Percentiles rank a stretch among this genome's conserved stretches.
Conservation (phyloP, 345 rosid species). For the Syzygium grande region DNA sequence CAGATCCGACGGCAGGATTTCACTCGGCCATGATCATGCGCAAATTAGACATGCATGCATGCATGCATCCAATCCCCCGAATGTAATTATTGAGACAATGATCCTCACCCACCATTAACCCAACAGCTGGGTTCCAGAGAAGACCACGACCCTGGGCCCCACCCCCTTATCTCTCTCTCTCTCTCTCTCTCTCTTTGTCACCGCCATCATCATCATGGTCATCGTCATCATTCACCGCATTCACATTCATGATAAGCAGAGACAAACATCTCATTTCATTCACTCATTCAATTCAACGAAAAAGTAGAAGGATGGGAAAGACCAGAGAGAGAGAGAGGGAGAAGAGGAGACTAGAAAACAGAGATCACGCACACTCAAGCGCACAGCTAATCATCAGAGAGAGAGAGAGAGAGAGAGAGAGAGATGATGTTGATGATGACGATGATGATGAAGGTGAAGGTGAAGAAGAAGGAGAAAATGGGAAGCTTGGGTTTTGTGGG, state of each 20-base stretch:
- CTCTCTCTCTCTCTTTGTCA: background rate
- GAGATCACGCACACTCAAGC: background rate
- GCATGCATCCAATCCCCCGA: background rate
- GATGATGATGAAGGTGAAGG: background rate
- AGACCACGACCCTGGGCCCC: background rate
- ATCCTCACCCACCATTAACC: background rate
- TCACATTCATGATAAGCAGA: background rate
- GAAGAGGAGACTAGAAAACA: background rate
- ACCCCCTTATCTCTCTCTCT: background rate
- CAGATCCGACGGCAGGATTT: background rate
- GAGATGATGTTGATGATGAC: background rate
- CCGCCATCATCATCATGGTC: background rate
- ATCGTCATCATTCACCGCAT: background rate
- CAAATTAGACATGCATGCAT: background rate
- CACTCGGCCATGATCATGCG: background rate
- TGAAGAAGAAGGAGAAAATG: background rate
- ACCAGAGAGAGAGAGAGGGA: background rate
- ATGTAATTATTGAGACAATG: background rate
- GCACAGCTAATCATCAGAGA: background rate
- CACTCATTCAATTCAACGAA: background rate
- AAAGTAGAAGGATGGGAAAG: background rate
- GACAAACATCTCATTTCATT: background rate
- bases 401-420: background rate
- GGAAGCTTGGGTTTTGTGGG: constrained; percentile 2
- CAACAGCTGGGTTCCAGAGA: constrained; percentile 1